phyloP scores from a whole-genome alignment of 2,329 filamentous ascomycete species.

The Exophiala sideris region DNA sequence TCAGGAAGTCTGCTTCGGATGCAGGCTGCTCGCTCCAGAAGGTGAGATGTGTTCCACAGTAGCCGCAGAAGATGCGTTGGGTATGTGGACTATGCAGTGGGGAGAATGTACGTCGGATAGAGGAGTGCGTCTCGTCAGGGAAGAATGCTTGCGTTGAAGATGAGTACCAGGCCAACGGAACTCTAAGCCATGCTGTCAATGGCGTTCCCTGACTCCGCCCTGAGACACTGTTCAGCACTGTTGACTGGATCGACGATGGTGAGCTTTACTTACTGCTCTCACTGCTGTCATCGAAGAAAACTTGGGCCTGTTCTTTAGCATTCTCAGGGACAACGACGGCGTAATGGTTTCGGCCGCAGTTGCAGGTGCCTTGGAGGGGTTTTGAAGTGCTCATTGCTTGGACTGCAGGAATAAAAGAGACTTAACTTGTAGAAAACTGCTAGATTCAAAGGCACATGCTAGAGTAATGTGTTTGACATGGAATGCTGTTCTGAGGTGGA shows the following conservation, averaged over 20 bases:
- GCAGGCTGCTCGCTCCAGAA: slow-evolving; percentile 75
- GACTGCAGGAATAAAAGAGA: neutral
- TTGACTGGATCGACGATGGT: neutral
- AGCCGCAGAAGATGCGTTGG: slow-evolving; percentile 82
- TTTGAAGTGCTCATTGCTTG: slow-evolving; percentile 17
- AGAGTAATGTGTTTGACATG: neutral
- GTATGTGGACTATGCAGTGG: slow-evolving; percentile 56
- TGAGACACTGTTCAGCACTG: slow-evolving; percentile 32
- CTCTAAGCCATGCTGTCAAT: slow-evolving; percentile 75
- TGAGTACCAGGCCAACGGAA: slow-evolving; percentile 77
- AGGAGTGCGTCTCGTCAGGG: slow-evolving; percentile 68
- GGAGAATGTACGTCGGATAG: slow-evolving; percentile 66
- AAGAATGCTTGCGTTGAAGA: slow-evolving; percentile 72
- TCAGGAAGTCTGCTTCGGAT: slow-evolving; percentile 73
- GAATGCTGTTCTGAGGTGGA: neutral
- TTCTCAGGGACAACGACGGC: slow-evolving; percentile 65
- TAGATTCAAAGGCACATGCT: neutral
- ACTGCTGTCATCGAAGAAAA: slow-evolving; percentile 71
- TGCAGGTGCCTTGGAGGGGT: slow-evolving; percentile 69
- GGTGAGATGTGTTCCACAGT: slow-evolving; percentile 80
- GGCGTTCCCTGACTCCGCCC: slow-evolving; percentile 66
- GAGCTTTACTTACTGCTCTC: slow-evolving; percentile 63
- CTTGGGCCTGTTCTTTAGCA: slow-evolving; percentile 56
- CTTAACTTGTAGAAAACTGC: neutral
- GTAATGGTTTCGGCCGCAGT: slow-evolving; percentile 83